Percentiles rank a stretch among this genome's conserved stretches.
Conservation (phyloP, 75 land plant genomes). For the Cryptomeria japonica region DNA sequence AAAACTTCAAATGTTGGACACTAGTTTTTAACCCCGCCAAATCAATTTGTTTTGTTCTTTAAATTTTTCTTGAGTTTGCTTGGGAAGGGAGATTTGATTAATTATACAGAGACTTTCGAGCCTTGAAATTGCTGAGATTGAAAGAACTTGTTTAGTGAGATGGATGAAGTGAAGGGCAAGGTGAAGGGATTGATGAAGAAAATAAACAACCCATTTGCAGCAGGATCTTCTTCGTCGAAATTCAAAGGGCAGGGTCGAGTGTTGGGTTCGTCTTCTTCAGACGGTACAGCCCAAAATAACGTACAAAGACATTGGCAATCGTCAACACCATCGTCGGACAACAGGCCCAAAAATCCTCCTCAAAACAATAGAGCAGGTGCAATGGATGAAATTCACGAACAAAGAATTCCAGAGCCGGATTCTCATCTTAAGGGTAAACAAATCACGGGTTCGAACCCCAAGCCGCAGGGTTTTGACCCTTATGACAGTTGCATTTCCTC, state of each 20-base stretch:
- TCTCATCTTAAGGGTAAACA: background rate
- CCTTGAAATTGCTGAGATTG: background rate
- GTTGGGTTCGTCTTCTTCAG: conserved; percentile 37
- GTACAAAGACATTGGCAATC: conserved; percentile 21
- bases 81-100: background rate
- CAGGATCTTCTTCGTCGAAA: conserved; percentile 43
- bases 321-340: conserved; percentile 4
- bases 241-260: conserved; percentile 75
- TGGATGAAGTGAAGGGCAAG: conserved; percentile 85
- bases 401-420: background rate
- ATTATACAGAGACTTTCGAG: background rate
- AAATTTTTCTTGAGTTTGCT: background rate
- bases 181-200: conserved; percentile 82
- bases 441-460: background rate
- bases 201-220: conserved; percentile 67
- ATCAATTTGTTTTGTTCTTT: too few species aligned
- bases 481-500: conserved; percentile 39
- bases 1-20: too few species aligned
- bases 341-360: background rate
- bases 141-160: conserved; percentile 1
- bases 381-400: background rate
- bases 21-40: too few species aligned
- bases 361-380: background rate
- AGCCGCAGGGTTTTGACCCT: conserved; percentile 38
- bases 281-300: background rate